Evolutionary conservation across 257 asterid species (phyloP).

Genomic region (Misopates orontium): DNA sequence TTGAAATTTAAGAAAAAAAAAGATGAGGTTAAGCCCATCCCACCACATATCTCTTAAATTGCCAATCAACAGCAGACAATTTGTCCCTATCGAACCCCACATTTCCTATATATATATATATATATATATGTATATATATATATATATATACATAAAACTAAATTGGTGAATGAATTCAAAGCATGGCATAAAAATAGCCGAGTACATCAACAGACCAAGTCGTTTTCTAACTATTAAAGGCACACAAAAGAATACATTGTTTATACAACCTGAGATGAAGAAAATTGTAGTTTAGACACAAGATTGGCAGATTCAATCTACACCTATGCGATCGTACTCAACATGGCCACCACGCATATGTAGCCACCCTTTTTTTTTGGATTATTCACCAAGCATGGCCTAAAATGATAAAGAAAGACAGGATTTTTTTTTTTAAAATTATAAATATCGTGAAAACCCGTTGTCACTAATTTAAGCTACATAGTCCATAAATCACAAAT

Average conservation of each 20-base stretch:
- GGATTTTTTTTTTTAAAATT: constrained; percentile 17
- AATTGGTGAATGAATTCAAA: background rate
- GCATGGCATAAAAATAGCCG: background rate
- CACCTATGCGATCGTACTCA: constrained; percentile 2
- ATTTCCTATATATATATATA: constrained; percentile 18
- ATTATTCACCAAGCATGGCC: no score
- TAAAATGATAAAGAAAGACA: constrained; percentile 27
- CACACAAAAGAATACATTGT: no score
- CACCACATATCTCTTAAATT: constrained; percentile 23
- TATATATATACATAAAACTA: no score
- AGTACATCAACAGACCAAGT: background rate
- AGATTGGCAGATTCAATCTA: constrained; percentile 5
- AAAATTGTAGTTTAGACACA: background rate
- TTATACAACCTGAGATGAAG: background rate
- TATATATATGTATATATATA: constrained; percentile 5
- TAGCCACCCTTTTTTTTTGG: no score
- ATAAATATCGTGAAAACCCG: no score
- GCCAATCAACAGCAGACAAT: constrained; percentile 34
- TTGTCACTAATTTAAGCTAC: no score
- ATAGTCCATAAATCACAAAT: no score
- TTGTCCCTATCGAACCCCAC: constrained; percentile 32
- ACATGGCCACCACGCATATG: constrained; percentile 28
- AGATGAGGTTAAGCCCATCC: constrained; percentile 15
- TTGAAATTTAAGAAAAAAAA: constrained; percentile 22
- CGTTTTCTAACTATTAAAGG: background rate